Evolutionary conservation across 345 rosid species (phyloP), one percentile per base, ranked within the genome.

Genomic region (Gossypium australe): DNA sequence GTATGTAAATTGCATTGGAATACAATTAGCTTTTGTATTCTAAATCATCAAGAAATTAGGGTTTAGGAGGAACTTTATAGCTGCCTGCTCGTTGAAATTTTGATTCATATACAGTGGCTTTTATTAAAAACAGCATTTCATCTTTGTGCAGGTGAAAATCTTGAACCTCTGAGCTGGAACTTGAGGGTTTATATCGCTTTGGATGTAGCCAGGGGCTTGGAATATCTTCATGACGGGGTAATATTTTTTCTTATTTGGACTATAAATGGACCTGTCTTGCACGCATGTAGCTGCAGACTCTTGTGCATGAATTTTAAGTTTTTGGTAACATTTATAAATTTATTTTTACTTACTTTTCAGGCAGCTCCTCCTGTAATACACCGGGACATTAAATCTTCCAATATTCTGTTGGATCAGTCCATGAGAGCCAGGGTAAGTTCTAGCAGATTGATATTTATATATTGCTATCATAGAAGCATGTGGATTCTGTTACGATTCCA

Each of bases 221-320:
- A 96, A 84, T 96, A 96, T 89, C 98, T 96, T 83, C 99, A 96
- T 74, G 98, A 96, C 70, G 99, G 99, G 87, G 99, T 96, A 87
- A 80, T 79, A 69, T 76, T 29, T 74, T 66, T 38, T 41, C 74
- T 67, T 62, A 24, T 79, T 56, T 64, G 56, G 63, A 67, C 71
- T 10, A 59, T 58, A 16, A 4, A 2, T 49, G 17, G 20, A 48
- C 57, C 17, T 49, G 12, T 55, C 34, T 75, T 56, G 48, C 65
- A 9, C 24, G 45, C 45, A 10, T 76, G 48, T 29, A 41, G 22
- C 59, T 49, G 22, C 59, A 49, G n/a, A 60, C 43, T 62, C 72
- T 7, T 17, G 7, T 63, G 29, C 51, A 70, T 45, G 53, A 16
- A 43, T 57, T 62, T 57, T 41, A 45, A 62, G 69, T 47, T 60